A percentile compares a stretch with the other conserved stretches of the same genome.
phyloP scores from a whole-genome alignment of 164 flowering plant species.

The Litsea cubeba region DNA sequence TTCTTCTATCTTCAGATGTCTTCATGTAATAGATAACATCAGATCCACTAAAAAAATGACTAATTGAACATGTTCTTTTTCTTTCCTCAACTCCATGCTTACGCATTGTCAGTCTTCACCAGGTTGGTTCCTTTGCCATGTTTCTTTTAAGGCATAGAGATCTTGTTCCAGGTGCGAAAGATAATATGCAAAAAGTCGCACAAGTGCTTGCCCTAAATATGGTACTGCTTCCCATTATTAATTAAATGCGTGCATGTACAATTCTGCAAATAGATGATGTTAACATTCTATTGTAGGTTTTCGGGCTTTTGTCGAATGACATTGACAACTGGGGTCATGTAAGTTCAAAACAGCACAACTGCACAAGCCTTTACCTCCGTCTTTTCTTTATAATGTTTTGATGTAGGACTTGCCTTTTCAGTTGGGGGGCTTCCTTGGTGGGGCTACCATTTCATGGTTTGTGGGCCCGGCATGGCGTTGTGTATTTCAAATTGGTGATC shows the following conservation, averaged over 20 bases:
- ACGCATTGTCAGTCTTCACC: constrained; percentile 14
- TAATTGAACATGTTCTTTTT: not conserved
- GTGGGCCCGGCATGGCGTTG: constrained; percentile 77
- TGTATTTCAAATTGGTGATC: constrained; percentile 34
- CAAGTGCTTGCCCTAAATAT: constrained; percentile 56
- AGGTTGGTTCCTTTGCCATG: constrained; percentile 84
- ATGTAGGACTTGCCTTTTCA: constrained; percentile 24
- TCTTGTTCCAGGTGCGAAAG: constrained; percentile 40
- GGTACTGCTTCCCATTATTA: constrained; percentile 36
- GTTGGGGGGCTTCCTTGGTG: constrained; percentile 90
- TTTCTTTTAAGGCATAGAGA: constrained; percentile 64
- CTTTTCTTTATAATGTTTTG: not conserved
- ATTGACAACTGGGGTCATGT: constrained; percentile 98
- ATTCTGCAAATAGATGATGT: not conserved
- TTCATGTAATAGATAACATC: not conserved
- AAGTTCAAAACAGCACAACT: constrained; percentile 29
- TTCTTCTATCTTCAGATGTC: not conserved
- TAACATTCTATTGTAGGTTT: constrained; percentile 37
- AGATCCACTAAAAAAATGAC: not conserved
- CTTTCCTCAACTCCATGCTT: not conserved
- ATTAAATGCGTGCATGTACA: not conserved
- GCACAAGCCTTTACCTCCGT: not conserved
- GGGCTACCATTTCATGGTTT: constrained; percentile 72
- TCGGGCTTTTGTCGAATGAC: constrained; percentile 58
- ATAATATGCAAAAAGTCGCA: constrained; percentile 53